These are phyloP conservation scores for Sphaceloma murrayae DNA, from an alignment of 2,329 filamentous ascomycete genomes.

Conservation along the genomic window DNA sequence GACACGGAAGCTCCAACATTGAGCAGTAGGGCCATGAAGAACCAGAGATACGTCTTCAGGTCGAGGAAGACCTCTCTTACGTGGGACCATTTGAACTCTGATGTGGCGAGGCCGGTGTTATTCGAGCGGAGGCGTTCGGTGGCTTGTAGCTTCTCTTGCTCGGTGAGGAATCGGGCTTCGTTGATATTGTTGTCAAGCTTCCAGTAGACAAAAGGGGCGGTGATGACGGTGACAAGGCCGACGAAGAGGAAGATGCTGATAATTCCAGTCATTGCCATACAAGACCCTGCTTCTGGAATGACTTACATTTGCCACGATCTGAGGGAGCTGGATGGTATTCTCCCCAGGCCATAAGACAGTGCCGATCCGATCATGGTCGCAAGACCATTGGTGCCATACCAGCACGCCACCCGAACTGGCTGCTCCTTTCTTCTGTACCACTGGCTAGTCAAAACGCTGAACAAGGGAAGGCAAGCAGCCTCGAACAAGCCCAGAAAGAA, in stretches of 20 bases:
- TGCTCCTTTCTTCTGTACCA: slow-evolving; percentile 26
- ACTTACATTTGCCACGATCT: slow-evolving; percentile 30
- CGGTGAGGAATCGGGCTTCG: slow-evolving; percentile 33
- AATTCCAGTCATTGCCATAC: too few relatives aligned
- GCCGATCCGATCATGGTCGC: slow-evolving; percentile 22
- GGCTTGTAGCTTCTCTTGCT: slow-evolving; percentile 38
- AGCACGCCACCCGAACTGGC: slow-evolving; percentile 23
- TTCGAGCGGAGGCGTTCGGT: slow-evolving; percentile 43
- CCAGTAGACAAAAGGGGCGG: slow-evolving; percentile 15
- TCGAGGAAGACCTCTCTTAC: slow-evolving; percentile 36
- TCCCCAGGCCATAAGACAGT: slow-evolving; percentile 21
- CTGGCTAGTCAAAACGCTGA: slow-evolving; percentile 39
- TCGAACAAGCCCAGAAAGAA: slow-evolving; percentile 60
- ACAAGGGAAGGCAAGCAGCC: slow-evolving; percentile 55
- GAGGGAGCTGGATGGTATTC: slow-evolving; percentile 20
- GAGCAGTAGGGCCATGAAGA: not conserved
- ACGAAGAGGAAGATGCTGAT: slow-evolving; percentile 15
- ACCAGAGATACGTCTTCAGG: slow-evolving; percentile 42
- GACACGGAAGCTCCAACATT: not conserved
- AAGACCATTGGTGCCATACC: slow-evolving; percentile 24
- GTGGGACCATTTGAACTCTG: slow-evolving; percentile 39
- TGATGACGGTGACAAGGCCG: slow-evolving; percentile 14
- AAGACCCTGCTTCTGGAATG: slow-evolving; percentile 45
- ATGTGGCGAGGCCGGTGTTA: slow-evolving; percentile 38
- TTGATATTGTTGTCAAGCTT: slow-evolving; percentile 12